Evolutionary conservation across 2,329 filamentous ascomycete genomes (phyloP), one percentile per base, ranked within the genome.

Genomic region (Chaetomium strumarium): DNA sequence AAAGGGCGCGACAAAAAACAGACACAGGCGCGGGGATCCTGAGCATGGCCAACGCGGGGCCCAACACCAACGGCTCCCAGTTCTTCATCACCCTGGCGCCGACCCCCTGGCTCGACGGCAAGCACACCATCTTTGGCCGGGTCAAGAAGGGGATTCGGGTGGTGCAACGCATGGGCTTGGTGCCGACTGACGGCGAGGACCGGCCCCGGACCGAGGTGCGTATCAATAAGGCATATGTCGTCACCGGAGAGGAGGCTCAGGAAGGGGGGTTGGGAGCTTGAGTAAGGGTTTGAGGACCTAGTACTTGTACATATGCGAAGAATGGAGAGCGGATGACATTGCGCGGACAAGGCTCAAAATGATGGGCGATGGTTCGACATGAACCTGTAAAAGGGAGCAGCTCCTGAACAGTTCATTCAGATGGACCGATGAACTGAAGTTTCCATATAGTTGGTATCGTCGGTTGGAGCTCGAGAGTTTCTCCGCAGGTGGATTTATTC

Each of bases 11-110:
- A 7, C 24, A 20, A 13, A 12, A 44, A 37, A 31, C 30, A 61
- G 59, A 99, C 73, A 95, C 90, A 0, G 92, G 92, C 36, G 91
- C 92, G 4, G 92, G 92, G 1, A 78, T 97, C n/a, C 74, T 99
- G 62, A 90, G 85, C 72, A 99, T 99, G 93, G 93, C 93, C 55
- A 99, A 99, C 71, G 84, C 85, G 14, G 93, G 93, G 0, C 88
- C 89, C 9, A 83, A 97, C 69, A 95, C 92, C 34, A 97, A 97
- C 69, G 92, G 92, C 19, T 89, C 83, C 53, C 93, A 97, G 72
- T 99, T 97, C 72, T 97, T 97, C 68, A 84, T 99, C 60, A 97
- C 93, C 0, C 77, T 97, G 33, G 92, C 90, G 8, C 92, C 92
- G 5, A 92, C 93, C 14, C 93, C 93, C 0, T 97, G 92, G 92